Percentiles rank a stretch among this genome's conserved stretches.
phyloP scores from a whole-genome alignment of 768 basidiomycete species.

The Auriculariales sp. region DNA sequence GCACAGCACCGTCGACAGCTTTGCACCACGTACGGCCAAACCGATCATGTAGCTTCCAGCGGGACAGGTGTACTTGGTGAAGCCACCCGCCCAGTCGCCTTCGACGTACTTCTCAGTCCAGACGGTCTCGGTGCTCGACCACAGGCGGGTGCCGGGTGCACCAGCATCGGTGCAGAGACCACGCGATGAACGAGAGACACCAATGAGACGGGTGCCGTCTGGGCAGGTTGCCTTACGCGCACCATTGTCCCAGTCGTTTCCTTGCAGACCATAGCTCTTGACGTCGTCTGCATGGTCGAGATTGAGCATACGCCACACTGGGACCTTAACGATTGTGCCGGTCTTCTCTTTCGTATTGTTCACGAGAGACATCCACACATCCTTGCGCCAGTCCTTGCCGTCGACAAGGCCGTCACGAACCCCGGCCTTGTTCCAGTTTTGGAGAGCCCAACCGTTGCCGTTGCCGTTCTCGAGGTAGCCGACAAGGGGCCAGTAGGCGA shows the following conservation, averaged over 20 bases:
- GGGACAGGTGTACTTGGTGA: constrained; percentile 4
- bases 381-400: constrained; percentile 4
- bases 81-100: constrained; percentile 3
- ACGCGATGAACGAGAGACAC: background rate
- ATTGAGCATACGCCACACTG: constrained; percentile 3
- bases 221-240: constrained; percentile 2
- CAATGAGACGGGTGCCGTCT: constrained; percentile 3
- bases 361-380: background rate
- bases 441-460: constrained; percentile 5
- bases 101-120: constrained; percentile 2
- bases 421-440: background rate
- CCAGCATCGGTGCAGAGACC: constrained; percentile 6
- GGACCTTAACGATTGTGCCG: background rate
- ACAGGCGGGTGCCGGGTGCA: background rate
- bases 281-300: constrained; percentile 3
- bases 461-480: constrained; percentile 3
- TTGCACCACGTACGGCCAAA: background rate
- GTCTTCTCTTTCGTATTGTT: background rate
- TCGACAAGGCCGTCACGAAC: background rate
- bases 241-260: constrained; percentile 4
- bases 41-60: constrained; percentile 1
- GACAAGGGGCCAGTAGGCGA: constrained; percentile 6
- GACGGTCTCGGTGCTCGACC: background rate
- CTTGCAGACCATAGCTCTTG: constrained; percentile 1
- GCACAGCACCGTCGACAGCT: background rate